Base-by-base conservation (phyloP, 306 rosid genomes). In the Prunus padus region DNA sequence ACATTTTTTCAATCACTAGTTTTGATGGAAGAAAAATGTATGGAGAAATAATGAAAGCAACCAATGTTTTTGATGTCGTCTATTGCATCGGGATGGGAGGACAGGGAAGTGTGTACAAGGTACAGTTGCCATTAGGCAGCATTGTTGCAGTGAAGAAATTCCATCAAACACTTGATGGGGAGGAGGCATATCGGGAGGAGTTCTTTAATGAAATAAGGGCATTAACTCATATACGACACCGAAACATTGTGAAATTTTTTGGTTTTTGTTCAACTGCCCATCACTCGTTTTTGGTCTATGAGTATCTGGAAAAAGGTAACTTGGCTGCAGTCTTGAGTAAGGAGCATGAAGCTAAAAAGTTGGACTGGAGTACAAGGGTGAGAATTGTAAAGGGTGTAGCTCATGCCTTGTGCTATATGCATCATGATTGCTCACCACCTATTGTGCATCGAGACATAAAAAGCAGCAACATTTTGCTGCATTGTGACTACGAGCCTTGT, bases 301-400 rank as follows among this genome's bases (percentile, higher is more conserved):
- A 81, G 30, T 81, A 64, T 18, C 40, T 81, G 33, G 78, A 81
- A 55, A 65, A 50, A 6, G 85, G 81, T 8, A 81, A 75, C 33
- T 44, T 81, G 60, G 71, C 25, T 4, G 23, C 12, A 2, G 31
- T 71, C 6, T 56, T 81, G 18, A 33, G 71, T 0, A 37, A 55
- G 3, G 81, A 81, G 2, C 4, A n/a, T 19, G 65, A 37, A 30
- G 81, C 85, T 15, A 25, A 13, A 4, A 50, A 64, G 42, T 25
- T 81, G 16, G 77, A 65, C 18, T 81, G 84, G 84, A 50, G 37
- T 3, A 76, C 22, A 65, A 76, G 85, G 78, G 46, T 76, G 44
- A 52, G 61, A 33, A 47, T 76, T 33, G 50, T 76, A 1, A 72
- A 19, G 57, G 85, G 65, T 2, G 66, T 76, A 2, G 78, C 78